Percentiles rank a stretch among this genome's conserved stretches.
Conservation (phyloP, 2,329 filamentous ascomycete species). For the Coleophoma eucalyptorum region DNA sequence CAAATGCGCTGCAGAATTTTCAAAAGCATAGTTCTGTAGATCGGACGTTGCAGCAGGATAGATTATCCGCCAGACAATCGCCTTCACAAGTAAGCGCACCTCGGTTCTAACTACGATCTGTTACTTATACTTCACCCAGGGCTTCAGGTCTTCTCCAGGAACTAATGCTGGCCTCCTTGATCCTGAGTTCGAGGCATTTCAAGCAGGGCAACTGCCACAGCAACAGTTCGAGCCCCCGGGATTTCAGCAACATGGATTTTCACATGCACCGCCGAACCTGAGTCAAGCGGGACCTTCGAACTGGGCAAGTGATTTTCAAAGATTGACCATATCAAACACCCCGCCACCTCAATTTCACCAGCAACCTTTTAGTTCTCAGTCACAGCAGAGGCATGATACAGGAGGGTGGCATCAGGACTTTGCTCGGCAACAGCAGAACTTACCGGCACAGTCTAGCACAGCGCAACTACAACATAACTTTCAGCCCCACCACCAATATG, state of each 20-base stretch:
- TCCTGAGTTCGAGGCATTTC: constrained; percentile 67
- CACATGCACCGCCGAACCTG: constrained; percentile 9
- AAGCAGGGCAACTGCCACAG: constrained; percentile 41
- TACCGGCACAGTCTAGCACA: constrained; percentile 11
- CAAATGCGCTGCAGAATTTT: constrained; percentile 68
- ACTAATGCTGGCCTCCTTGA: constrained; percentile 53
- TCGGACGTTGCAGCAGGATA: constrained; percentile 68
- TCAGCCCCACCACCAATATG: too few species aligned
- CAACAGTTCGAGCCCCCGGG: constrained; percentile 28
- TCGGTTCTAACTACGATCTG: constrained; percentile 10
- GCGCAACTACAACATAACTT: constrained; percentile 6
- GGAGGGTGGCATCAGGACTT: constrained; percentile 59
- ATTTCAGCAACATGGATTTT: constrained; percentile 16
- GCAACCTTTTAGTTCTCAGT: constrained; percentile 10
- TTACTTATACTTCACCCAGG: constrained; percentile 33
- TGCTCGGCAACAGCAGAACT: constrained; percentile 23
- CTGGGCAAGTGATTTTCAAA: constrained; percentile 42
- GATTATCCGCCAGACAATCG: constrained; percentile 49
- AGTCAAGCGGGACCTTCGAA: constrained; percentile 13
- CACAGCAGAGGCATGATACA: constrained; percentile 13
- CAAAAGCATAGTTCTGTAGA: constrained; percentile 66
- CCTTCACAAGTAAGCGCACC: constrained; percentile 44
- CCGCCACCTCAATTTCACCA: constrained; percentile 27
- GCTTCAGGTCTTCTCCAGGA: constrained; percentile 55
- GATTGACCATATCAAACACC: constrained; percentile 33